Conservation (phyloP, 2,329 filamentous ascomycete species). For the Arthroderma sp. region DNA sequence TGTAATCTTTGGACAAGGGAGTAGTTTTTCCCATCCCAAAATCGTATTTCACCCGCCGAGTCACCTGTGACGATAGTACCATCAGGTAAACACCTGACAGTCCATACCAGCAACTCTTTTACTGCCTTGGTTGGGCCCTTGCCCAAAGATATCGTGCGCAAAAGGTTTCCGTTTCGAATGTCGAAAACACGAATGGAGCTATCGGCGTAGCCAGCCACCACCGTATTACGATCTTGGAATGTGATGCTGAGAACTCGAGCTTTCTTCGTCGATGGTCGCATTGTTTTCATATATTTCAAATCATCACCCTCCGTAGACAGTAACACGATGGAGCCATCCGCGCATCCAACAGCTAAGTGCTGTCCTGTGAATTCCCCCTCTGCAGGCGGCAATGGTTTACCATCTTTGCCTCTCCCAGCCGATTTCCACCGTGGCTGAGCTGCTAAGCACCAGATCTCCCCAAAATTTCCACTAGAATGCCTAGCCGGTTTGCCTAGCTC, state of each 20-base stretch:
- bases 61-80: conserved; percentile 91
- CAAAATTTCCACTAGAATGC: conserved; percentile 82
- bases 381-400: conserved; percentile 20
- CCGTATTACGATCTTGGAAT: conserved; percentile 71
- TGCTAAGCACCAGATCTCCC: conserved; percentile 92
- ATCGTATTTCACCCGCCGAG: conserved; percentile 81
- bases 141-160: conserved; percentile 77
- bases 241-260: conserved; percentile 80
- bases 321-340: conserved; percentile 76
- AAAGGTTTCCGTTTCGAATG: conserved; percentile 58
- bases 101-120: conserved; percentile 84
- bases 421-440: conserved; percentile 55
- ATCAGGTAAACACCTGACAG: conserved; percentile 72
- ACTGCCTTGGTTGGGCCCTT: conserved; percentile 62
- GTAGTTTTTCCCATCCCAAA: conserved; percentile 90
- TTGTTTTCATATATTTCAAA: conserved; percentile 62
- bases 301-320: conserved; percentile 78
- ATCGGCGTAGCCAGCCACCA: conserved; percentile 90
- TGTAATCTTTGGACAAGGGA: conserved; percentile 76
- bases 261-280: conserved; percentile 70
- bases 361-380: conserved; percentile 34
- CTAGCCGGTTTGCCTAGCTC: conserved; percentile 62
- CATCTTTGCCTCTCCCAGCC: conserved; percentile 24
- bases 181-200: conserved; percentile 89
- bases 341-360: conserved; percentile 76